These are phyloP conservation scores for Brassica incana DNA, from an alignment of 345 rosid genomes.

Conservation along the genomic window DNA sequence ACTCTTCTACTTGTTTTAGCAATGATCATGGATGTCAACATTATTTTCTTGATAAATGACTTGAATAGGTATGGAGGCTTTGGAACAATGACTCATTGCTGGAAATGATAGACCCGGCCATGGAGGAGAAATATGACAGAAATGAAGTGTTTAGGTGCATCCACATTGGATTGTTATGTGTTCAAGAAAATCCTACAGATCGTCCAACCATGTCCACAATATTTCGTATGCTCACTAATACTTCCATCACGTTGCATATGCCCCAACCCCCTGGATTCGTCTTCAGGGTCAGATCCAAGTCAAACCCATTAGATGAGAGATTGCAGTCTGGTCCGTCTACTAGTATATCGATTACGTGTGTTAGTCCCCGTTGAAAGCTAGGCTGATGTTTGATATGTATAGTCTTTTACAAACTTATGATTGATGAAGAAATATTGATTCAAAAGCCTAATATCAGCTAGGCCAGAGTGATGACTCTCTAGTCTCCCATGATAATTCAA, in stretches of 20 bases:
- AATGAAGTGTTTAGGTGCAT: constrained; percentile 26
- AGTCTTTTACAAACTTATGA: neutral
- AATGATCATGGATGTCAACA: neutral
- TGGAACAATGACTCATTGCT: constrained; percentile 15
- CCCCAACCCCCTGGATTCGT: constrained; percentile 28
- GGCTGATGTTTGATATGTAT: neutral
- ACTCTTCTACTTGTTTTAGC: neutral
- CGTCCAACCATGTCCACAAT: constrained; percentile 27
- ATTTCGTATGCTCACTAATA: constrained; percentile 9
- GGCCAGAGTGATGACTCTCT: neutral
- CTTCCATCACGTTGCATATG: neutral
- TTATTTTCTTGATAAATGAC: neutral
- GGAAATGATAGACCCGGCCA: constrained; percentile 22
- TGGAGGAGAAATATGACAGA: neutral
- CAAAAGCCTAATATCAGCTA: neutral
- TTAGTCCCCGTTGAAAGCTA: constrained; percentile 11
- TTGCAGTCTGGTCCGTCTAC: constrained; percentile 6
- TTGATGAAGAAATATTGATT: neutral
- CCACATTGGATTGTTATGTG: constrained; percentile 18
- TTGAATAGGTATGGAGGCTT: constrained; percentile 28
- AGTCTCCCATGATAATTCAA: neutral
- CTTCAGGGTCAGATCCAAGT: neutral
- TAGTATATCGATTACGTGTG: constrained; percentile 4
- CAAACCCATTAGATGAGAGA: constrained; percentile 4
- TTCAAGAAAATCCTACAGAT: constrained; percentile 22